These are phyloP conservation scores for Fusarium sp. DNA, from an alignment of 2,329 filamentous ascomycete genomes.

Conservation along the genomic window DNA sequence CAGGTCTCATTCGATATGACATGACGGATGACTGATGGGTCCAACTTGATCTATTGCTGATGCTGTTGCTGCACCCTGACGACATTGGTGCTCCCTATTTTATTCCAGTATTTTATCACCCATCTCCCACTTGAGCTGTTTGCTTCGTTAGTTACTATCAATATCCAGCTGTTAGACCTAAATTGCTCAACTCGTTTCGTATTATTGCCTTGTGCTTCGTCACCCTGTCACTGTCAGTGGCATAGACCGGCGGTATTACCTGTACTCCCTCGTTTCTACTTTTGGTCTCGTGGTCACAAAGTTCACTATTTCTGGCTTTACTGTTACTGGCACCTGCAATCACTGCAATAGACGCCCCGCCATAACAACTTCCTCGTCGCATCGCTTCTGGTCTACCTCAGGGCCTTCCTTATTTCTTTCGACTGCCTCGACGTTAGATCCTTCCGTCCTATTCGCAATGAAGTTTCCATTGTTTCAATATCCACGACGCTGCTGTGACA, in stretches of 20 bases:
- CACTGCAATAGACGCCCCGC: slow-evolving; percentile 24
- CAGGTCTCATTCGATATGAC: slow-evolving; percentile 37
- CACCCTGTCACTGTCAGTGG: slow-evolving; percentile 6
- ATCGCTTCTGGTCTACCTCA: slow-evolving; percentile 5
- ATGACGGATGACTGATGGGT: slow-evolving; percentile 16
- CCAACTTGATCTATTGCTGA: slow-evolving; percentile 24
- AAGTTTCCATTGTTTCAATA: slow-evolving; percentile 35
- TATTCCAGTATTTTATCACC: slow-evolving; percentile 21
- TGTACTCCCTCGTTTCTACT: slow-evolving; percentile 12
- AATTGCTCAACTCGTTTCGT: not conserved
- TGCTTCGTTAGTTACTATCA: slow-evolving; percentile 19
- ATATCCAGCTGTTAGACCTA: slow-evolving; percentile 5
- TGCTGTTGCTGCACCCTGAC: slow-evolving; percentile 40
- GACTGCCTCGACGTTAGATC: not conserved
- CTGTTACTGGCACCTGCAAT: slow-evolving; percentile 27
- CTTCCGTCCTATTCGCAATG: slow-evolving; percentile 40
- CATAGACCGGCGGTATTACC: not conserved
- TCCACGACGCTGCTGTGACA: slow-evolving; percentile 36
- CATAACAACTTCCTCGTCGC: slow-evolving; percentile 3
- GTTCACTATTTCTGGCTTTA: slow-evolving; percentile 4
- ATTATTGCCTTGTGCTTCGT: slow-evolving; percentile 1
- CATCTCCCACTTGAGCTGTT: slow-evolving; percentile 10
- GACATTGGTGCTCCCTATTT: slow-evolving; percentile 25
- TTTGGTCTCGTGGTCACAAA: slow-evolving; percentile 4
- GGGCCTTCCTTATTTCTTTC: slow-evolving; percentile 14